Base-by-base conservation (phyloP, 148 eudicot species). In the Amaranthus palmeri region DNA sequence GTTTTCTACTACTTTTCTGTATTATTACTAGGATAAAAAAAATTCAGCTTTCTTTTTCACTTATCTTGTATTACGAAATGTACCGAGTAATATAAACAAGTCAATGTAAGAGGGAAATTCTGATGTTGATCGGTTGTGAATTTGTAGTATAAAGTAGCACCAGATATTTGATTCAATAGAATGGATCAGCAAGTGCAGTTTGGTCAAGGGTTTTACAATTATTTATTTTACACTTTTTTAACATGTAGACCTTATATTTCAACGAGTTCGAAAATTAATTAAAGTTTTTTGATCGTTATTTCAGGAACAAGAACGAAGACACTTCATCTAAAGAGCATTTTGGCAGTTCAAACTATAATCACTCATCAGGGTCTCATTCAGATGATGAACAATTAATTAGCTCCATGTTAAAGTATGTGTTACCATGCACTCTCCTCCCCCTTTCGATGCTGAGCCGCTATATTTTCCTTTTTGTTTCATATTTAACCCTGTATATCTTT, bases 301-400 rank as follows among this genome's bases (percentile, higher is more conserved):
- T 72, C 78, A 85, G 89, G 83, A 78, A 73, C 57, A 91, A 83
- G 71, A 80, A 49, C 61, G 80, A 77, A 50, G 79, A 42, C 70
- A 63, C 61, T 59, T 60, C 70, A 74, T 57, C 59, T 36, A 54
- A 41, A 61, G 80, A 81, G 70, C 79, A 81, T 59, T 51, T 55
- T 55, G 74, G 61, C 66, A 67, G 46, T 74, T 61, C 72, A 65
- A 78, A 47, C 15, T 78, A 65, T 36, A 68, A 55, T 70, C 72
- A 70, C 59, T 81, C 73, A 60, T 66, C 80, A 46, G 74, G 74
- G 36, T 81, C 76, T 70, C 74, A 68, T 74, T 87, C 92, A 72
- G 98, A 86, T 74, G 86, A 86, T 71, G 90, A 88, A 69, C 54
- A 68, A 67, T 51, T 68, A 54, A 79, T 85, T 57, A 81, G 83